Conservation (phyloP, 345 rosid genomes). For the Populus pruinosa region DNA sequence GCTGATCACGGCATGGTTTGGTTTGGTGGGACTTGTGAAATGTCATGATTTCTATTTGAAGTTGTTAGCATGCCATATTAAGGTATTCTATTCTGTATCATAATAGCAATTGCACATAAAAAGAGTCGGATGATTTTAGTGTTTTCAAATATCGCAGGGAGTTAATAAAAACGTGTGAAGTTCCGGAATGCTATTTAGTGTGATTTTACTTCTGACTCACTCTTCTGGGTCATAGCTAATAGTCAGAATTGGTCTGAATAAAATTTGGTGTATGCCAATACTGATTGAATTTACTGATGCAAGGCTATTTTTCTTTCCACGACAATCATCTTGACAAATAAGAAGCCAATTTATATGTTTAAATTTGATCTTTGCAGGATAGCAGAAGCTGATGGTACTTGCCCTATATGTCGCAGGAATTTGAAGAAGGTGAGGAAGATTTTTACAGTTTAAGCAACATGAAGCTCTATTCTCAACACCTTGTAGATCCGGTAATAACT, state of each 20-base stretch:
- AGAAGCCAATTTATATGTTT: not conserved
- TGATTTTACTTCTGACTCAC: not conserved
- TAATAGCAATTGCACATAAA: not conserved
- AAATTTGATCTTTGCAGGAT: constrained; percentile 51
- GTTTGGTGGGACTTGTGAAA: not conserved
- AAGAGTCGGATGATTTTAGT: not conserved
- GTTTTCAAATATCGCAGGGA: not conserved
- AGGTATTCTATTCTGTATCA: no score
- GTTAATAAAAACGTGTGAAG: not conserved
- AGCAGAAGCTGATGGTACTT: constrained; percentile 48
- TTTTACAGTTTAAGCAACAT: constrained; percentile 44
- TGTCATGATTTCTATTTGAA: not conserved
- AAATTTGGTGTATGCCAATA: not conserved
- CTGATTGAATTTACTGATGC: not conserved
- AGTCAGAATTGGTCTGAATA: not conserved
- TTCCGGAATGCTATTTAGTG: not conserved
- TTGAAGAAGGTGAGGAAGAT: constrained; percentile 63
- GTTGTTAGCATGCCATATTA: not conserved
- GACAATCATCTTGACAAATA: not conserved
- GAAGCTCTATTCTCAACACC: not conserved
- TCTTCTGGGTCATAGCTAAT: not conserved
- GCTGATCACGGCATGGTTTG: not conserved
- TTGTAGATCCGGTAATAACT: not conserved
- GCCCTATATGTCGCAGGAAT: constrained; percentile 50
- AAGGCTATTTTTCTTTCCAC: not conserved